phyloP scores from a whole-genome alignment of 768 basidiomycete genomes.

The Imleria badia region DNA sequence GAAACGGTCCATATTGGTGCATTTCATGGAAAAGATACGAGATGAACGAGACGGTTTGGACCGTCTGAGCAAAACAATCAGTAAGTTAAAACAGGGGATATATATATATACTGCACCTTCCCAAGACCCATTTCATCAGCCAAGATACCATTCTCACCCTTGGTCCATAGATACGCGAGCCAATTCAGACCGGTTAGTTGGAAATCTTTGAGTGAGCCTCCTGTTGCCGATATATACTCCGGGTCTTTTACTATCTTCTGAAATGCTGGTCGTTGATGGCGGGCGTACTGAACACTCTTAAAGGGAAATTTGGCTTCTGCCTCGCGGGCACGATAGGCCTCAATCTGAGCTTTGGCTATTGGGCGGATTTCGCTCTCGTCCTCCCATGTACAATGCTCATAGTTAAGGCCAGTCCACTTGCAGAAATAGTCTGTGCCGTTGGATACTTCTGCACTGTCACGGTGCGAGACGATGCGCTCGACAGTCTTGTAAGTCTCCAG shows the following conservation, averaged over 20 bases:
- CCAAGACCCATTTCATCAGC: conserved; percentile 99
- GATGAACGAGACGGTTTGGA: conserved; percentile 94
- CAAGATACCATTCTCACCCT: conserved; percentile 93
- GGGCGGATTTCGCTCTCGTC: conserved; percentile 72
- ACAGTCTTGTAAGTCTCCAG: conserved; percentile 88
- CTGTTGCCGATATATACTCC: conserved; percentile 73
- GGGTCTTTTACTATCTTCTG: conserved; percentile 86
- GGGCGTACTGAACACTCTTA: conserved; percentile 71
- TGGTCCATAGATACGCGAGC: conserved; percentile 95
- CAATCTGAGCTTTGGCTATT: conserved; percentile 76
- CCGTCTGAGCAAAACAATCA: conserved; percentile 53
- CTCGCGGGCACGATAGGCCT: conserved; percentile 75
- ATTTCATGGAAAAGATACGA: conserved; percentile 92
- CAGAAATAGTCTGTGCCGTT: conserved; percentile 82
- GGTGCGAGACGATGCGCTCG: conserved; percentile 84
- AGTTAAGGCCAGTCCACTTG: conserved; percentile 95
- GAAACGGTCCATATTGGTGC: conserved; percentile 94
- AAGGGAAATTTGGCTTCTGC: conserved; percentile 80
- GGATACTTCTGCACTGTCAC: conserved; percentile 52
- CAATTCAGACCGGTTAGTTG: conserved; percentile 98
- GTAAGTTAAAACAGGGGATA: conserved; percentile 3
- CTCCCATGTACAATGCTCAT: conserved; percentile 98
- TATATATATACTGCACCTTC: conserved; percentile 52
- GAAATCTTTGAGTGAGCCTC: conserved; percentile 93
- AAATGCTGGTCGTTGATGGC: conserved; percentile 72